Evolutionary conservation across 2,329 filamentous ascomycete species (phyloP), one percentile per base, ranked within the genome.

Genomic region (Aspergillus calidoustus): DNA sequence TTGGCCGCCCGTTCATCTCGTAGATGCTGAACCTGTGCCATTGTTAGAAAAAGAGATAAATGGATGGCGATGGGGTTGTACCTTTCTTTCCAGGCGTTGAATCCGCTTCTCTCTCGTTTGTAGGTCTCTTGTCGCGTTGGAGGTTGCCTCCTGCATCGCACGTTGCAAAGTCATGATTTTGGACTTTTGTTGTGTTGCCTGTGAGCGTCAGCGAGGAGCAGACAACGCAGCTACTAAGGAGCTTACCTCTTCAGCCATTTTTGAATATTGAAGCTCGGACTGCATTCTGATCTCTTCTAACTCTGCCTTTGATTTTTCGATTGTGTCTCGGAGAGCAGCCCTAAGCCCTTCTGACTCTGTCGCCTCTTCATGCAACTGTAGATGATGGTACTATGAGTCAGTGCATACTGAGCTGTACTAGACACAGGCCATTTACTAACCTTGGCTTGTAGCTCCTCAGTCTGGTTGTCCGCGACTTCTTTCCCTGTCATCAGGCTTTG

Each of bases 1-100:
- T 78, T 78, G 9, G 72, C 67, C 22, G 74, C 70, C 44, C 75
- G 69, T 54, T 77, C 74, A 43, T 75, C 71, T 15, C 71, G 73
- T 43, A 77, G 65, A 28, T 70, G 69, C 65, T 76, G 74, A 13
- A 77, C 63, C 76, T 78, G 23, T 22, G 44, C 3, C 47, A 15
- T 47, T 22, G 23, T 52, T 6, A 57, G 41, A 44, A 28, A 19
- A 47, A 22, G 31, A 63, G 34, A 41, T 41, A 41, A 41, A 15
- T 41, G 34, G 34, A 41, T 11, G 15, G 34, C 34, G 15, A 13
- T 13, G 34, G 11, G 11, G 34, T 15, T 5, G 34, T 41, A 76
- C 75, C 67, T 77, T 77, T 56, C 65, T 73, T 52, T 77, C 74
- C 30, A 77, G 46, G 15, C 71, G 64, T 9, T 72, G 66, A 46